phyloP scores from a whole-genome alignment of 2,329 filamentous ascomycete genomes.

The Colletotrichum filicis region DNA sequence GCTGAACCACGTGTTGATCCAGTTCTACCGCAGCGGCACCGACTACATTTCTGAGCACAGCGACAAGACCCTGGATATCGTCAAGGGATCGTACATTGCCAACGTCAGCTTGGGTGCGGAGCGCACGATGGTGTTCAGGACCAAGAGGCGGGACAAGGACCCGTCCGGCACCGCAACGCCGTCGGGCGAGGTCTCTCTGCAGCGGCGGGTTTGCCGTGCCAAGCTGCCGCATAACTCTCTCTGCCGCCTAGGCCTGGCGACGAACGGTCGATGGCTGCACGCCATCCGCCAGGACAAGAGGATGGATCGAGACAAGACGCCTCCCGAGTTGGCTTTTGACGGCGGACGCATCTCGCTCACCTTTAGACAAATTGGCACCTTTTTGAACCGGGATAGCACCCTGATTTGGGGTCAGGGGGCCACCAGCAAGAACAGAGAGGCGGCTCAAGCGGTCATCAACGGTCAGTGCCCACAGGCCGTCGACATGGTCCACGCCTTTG shows the following conservation, averaged over 20 bases:
- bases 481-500: constrained; percentile 81
- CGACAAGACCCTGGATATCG: constrained; percentile 95
- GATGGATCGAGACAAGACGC: constrained; percentile 71
- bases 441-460: constrained; percentile 74
- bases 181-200: constrained; percentile 38
- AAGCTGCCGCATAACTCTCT: constrained; percentile 89
- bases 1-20: constrained; percentile 92
- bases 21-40: constrained; percentile 87
- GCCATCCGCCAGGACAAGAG: constrained; percentile 92
- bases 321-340: constrained; percentile 75
- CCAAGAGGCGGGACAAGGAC: constrained; percentile 71
- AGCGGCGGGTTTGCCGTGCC: constrained; percentile 73
- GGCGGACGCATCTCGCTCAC: constrained; percentile 91
- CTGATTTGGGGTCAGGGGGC: constrained; percentile 95
- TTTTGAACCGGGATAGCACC: constrained; percentile 71
- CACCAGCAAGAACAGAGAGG: constrained; percentile 69
- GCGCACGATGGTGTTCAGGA: constrained; percentile 88
- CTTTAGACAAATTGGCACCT: constrained; percentile 90
- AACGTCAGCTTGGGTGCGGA: constrained; percentile 95
- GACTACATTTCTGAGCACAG: constrained; percentile 98
- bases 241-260: constrained; percentile 81
- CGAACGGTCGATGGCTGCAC: constrained; percentile 91
- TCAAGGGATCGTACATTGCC: constrained; percentile 82
- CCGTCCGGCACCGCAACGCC: constrained; percentile 39
- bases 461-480: constrained; percentile 74